phyloP scores from a whole-genome alignment of 2,329 filamentous ascomycete genomes.

The Dendrostoma leiphaemia region DNA sequence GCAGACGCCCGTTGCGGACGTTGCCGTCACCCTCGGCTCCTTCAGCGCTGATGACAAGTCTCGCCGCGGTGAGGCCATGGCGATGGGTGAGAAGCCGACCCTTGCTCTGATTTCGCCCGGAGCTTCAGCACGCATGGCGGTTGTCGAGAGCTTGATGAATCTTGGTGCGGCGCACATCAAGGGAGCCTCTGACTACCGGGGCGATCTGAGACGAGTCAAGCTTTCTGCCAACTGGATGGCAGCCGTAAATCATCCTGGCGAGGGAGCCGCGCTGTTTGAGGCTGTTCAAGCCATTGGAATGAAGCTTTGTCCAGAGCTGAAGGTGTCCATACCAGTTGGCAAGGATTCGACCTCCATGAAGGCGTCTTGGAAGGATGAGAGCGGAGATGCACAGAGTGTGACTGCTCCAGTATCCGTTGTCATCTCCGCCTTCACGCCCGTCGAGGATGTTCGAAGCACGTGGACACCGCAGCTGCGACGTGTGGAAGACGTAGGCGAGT shows the following conservation, averaged over 20 bases:
- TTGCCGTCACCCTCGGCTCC: slow-evolving; percentile 85
- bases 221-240: slow-evolving; percentile 99
- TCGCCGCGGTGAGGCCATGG: slow-evolving; percentile 90
- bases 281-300: slow-evolving; percentile 91
- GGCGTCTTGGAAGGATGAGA: slow-evolving; percentile 83
- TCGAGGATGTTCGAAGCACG: slow-evolving; percentile 77
- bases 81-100: slow-evolving; percentile 90
- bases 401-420: slow-evolving; percentile 89
- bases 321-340: slow-evolving; percentile 90
- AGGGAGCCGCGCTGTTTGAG: slow-evolving; percentile 89
- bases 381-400: slow-evolving; percentile 73
- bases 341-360: slow-evolving; percentile 99
- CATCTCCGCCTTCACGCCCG: slow-evolving; percentile 85
- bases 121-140: slow-evolving; percentile 93
- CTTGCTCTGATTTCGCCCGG: slow-evolving; percentile 86
- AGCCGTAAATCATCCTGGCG: slow-evolving; percentile 87
- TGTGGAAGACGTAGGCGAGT: slow-evolving; percentile 84
- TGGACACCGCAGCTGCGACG: slow-evolving; percentile 91
- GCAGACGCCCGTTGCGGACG: slow-evolving; percentile 92
- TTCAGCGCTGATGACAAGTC: slow-evolving; percentile 65
- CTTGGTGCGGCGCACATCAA: slow-evolving; percentile 70
- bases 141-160: slow-evolving; percentile 91
- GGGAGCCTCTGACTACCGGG: slow-evolving; percentile 43
- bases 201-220: slow-evolving; percentile 74
- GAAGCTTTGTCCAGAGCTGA: slow-evolving; percentile 87